phyloP scores from a whole-genome alignment of 352 stramenopile species.

The Globisporangium camurandrum region DNA sequence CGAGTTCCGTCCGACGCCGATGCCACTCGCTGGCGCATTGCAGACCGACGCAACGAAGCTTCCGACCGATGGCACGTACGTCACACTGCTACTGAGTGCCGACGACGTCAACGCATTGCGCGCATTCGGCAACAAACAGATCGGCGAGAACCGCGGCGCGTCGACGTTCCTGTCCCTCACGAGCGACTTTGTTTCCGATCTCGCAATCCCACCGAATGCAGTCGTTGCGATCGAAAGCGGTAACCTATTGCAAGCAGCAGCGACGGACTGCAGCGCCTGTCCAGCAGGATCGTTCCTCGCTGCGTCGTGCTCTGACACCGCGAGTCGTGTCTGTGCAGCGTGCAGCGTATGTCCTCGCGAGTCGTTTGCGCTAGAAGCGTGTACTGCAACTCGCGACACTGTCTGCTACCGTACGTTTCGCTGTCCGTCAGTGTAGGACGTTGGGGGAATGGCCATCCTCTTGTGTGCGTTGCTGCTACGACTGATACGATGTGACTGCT shows the following conservation, averaged over 20 bases:
- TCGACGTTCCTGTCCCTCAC: slow-evolving; percentile 47
- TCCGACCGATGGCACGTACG: slow-evolving; percentile 48
- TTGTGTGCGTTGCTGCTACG: too few species aligned
- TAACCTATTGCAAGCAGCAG: slow-evolving; percentile 26
- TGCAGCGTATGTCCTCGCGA: slow-evolving; percentile 58
- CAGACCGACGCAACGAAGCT: slow-evolving; percentile 36
- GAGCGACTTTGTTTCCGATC: slow-evolving; percentile 33
- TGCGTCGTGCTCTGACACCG: slow-evolving; percentile 54
- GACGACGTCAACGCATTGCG: slow-evolving; percentile 30
- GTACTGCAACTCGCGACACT: slow-evolving; percentile 45
- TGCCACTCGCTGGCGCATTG: slow-evolving; percentile 38
- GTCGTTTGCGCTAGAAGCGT: slow-evolving; percentile 40
- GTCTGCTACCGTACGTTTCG: slow-evolving; percentile 55
- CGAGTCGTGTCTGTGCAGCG: slow-evolving; percentile 36
- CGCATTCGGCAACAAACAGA: slow-evolving; percentile 30
- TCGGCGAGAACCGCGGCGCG: slow-evolving; percentile 31
- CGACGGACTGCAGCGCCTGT: slow-evolving; percentile 50
- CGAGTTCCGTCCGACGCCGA: slow-evolving; percentile 40
- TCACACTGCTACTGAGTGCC: slow-evolving; percentile 42
- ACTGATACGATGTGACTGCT: too few species aligned
- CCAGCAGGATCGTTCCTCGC: slow-evolving; percentile 28
- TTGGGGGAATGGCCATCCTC: not conserved
- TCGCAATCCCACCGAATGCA: slow-evolving; percentile 28
- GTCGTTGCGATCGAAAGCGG: slow-evolving; percentile 18
- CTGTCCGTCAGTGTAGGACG: not conserved